phyloP scores from a whole-genome alignment of 1,284 basidiomycete species.

The Puccinia coronata region DNA sequence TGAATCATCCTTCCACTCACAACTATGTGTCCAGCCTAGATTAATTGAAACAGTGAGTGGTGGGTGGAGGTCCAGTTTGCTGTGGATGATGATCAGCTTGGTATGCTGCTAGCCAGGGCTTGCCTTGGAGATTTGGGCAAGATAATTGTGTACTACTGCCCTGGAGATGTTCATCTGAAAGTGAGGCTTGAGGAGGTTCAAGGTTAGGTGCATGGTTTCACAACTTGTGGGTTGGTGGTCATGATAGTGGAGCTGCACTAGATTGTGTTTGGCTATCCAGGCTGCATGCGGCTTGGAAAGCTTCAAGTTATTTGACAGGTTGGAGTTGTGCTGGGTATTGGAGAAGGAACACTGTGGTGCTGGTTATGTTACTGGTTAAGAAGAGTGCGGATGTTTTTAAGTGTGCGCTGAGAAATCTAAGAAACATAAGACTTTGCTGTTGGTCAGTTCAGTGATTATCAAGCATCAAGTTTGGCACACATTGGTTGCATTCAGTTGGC shows the following conservation, averaged over 20 bases:
- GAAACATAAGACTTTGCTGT: neutral
- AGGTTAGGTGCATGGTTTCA: neutral
- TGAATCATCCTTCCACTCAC: too few species aligned
- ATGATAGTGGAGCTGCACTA: neutral
- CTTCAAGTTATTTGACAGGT: neutral
- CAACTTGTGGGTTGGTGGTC: neutral
- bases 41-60: too few species aligned
- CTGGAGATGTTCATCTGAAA: conserved; percentile 32
- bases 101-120: neutral
- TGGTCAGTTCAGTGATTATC: neutral
- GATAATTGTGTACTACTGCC: conserved; percentile 25
- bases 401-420: conserved; percentile 28
- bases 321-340: neutral
- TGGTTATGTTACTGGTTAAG: conserved; percentile 14
- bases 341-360: neutral
- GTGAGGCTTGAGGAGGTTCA: conserved; percentile 38
- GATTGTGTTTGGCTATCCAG: conserved; percentile 22
- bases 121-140: conserved; percentile 7
- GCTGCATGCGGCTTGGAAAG: conserved; percentile 8
- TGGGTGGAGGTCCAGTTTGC: conserved; percentile 34
- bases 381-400: conserved; percentile 28
- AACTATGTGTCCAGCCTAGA: too few species aligned
- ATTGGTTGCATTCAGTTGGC: too few species aligned
- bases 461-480: too few species aligned
- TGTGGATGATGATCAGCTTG: conserved; percentile 33